Base-by-base conservation (phyloP, 228 moss, liverwort and hornwort species). In the Sphagnum magellanicum region DNA sequence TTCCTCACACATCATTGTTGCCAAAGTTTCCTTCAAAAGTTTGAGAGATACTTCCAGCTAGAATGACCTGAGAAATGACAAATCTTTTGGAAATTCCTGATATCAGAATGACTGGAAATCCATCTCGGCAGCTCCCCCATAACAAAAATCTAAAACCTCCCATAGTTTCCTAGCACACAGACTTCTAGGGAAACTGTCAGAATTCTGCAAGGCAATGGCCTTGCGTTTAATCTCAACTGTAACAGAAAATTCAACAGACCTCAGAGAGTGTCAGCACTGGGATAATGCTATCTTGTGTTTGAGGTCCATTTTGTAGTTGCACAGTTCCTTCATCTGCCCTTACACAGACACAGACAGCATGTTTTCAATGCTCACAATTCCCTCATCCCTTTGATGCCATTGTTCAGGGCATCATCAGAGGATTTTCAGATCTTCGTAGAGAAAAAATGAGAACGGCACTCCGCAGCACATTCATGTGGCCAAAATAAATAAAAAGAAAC, bases 261-360 rank as follows among this genome's bases (percentile, higher is more conserved):
- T 87, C 78, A 3, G 71, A 71, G 74, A 78, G 66, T 50, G 4
- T 76, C 63, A 87, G 74, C 66, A 87, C 81, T 60, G 87, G 78
- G 62, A 87, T 76, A 6, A 4, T 69, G 67, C 57, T 61, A 66
- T 70, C 61, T 50, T 77, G 6, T 67, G 78, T 50, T 50, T 77
- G 6, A 68, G 78, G 51, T 16, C 70, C 65, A 47, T 65, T 69
- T 73, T 65, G 60, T 59, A 53, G 66, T 49, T 50, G 32, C 64
- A 16, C 76, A 70, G 72, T 67, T 62, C 63, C 61, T 10, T 13
- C 71, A 75, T 53, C 62, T 67, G 10, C 51, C 73, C 87, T 83
- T 32, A 32, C 32, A 32, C 32, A 32, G 32, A 32, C 32, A 32
- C 32, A 32, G 32, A 32, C 32, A 32, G 32, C 32, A 32, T 32